Base-by-base conservation (phyloP, 2,329 filamentous ascomycete species). In the Colletotrichum lindemuthianum region DNA sequence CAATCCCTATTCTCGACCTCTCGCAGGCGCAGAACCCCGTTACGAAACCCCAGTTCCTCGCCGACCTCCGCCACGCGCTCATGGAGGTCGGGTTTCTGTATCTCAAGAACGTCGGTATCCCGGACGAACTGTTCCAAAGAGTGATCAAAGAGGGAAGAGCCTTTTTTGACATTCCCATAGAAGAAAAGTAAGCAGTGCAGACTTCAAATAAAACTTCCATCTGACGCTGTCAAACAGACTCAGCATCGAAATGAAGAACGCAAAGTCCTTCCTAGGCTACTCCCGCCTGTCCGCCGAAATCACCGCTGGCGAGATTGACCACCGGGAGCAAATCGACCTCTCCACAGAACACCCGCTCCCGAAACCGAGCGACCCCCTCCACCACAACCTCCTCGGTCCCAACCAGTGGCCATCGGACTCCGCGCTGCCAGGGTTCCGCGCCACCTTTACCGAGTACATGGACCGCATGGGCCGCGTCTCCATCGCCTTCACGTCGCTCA, bases 41-140 rank as follows among this genome's bases (percentile, higher is more conserved):
- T 6, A 89, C 90, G 0, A 96, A 96, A 77, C 85, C 90, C 2
- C 79, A 79, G 37, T 96, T 97, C 71, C 84, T 96, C 0, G 76
- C 80, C 1, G 82, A 92, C 58, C 83, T 97, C 37, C 90, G 91
- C 13, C 82, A 91, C 76, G 92, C 92, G 0, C 79, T 97, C 37
- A 86, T 97, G 71, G 90, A 95, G 74, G 91, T 96, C n/a, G 93
- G 93, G 2, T 97, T 97, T 72, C 76, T 96, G 24, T 97, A 97
- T 72, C 85, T 97, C 66, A 90, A 89, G 73, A 93, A 96, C 72
- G 89, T 92, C 2, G 91, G 90, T 24, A 88, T 95, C 54, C 82
- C 90, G 6, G 84, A 89, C 13, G 80, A 85, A 43, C 78, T 95
- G 56, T 88, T 91, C 70, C 72, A 85, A 32, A 77, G 84, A 66